Evolutionary conservation across 441 rosid species (phyloP).

Genomic region (Macaranga tanarius): DNA sequence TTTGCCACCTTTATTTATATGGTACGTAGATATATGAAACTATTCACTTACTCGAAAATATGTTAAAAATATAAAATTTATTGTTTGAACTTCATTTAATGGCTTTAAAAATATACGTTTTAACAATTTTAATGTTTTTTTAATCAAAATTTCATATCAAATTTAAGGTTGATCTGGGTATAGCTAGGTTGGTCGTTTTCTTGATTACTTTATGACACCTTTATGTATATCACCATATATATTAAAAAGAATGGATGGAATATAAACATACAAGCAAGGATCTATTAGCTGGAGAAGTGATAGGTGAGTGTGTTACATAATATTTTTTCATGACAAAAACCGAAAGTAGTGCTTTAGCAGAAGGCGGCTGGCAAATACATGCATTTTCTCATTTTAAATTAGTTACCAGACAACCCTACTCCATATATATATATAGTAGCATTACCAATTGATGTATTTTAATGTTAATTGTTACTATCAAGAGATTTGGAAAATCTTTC

Average conservation of each 20-base stretch:
- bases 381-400: background rate
- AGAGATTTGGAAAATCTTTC: too few relatives aligned
- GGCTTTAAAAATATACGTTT: too few relatives aligned
- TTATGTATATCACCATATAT: background rate
- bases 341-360: background rate
- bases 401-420: background rate
- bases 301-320: background rate
- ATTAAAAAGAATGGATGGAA: background rate
- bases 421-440: background rate
- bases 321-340: background rate
- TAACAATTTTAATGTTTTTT: too few relatives aligned
- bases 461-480: too few relatives aligned
- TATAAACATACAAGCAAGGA: background rate
- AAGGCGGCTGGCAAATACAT: background rate
- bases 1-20: too few relatives aligned
- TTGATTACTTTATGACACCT: background rate
- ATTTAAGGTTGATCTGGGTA: too few relatives aligned
- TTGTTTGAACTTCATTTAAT: too few relatives aligned
- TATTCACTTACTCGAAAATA: too few relatives aligned
- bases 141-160: too few relatives aligned
- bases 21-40: too few relatives aligned
- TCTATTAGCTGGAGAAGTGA: background rate
- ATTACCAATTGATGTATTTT: too few relatives aligned
- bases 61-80: too few relatives aligned
- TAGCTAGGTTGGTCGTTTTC: background rate